Base-by-base conservation (phyloP, 495 filamentous ascomycete species). In the Xylaria telfairii region DNA sequence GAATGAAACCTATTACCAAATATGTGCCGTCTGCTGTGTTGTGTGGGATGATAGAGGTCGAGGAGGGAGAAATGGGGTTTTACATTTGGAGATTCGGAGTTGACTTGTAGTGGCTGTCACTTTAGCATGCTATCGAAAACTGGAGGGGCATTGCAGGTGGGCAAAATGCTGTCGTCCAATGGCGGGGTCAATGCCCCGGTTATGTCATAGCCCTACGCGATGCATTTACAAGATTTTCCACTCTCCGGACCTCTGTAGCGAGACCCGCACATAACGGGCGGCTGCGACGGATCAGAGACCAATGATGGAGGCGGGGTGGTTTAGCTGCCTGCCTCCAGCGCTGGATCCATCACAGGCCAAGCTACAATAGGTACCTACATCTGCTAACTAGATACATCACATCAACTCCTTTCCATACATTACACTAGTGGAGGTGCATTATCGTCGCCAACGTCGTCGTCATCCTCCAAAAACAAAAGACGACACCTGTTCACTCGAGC, bases 281-380 rank as follows among this genome's bases (percentile, higher is more conserved):
- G 53, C 53, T 57, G 53, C 28, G 26, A 34, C 53, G 53, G 53
- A 57, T 34, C 21, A 34, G 30, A 59, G 56, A 37, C 56, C 32
- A 59, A 37, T 59, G 17, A 37, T 34, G 56, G 19, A 12, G 24
- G 32, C 21, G 56, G 56, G 32, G 37, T 37, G 56, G 56, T 39
- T 34, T 34, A 59, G 56, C 56, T 59, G 56, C 56, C 56, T 59
- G 19, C 56, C 17, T 59, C 30, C 32, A 59, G 30, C 56, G n/a
- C n/a, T n/a, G n/a, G 30, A 59, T 56, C 26, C 24, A 30, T 37
- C 32, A 30, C 5, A 3, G 49, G 49, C 49, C 49, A 13, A 53
- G 5, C 49, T 53, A 12, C n/a, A n/a, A n/a, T n/a, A n/a, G n/a
- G n/a, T n/a, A n/a, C n/a, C n/a, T n/a, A n/a, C n/a, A n/a, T n/a